Base-by-base conservation (phyloP, 140 eudicot genomes). In the Anethum foeniculum region DNA sequence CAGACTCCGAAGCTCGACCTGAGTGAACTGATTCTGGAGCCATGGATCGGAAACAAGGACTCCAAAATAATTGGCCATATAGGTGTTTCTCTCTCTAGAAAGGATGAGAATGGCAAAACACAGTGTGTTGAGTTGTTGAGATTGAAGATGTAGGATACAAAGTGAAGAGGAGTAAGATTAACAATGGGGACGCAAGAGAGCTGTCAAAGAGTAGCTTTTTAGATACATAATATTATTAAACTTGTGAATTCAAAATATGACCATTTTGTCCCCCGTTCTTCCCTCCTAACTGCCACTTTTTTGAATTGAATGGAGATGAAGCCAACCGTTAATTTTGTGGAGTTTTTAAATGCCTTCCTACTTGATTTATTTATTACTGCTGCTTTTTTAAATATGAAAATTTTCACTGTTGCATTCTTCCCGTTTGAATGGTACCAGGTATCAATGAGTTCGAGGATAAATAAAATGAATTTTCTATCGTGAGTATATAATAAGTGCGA, bases 31-130 rank as follows among this genome's bases (percentile, higher is more conserved):
- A 79, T 89, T 95, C 86, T 95, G 99, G 25, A 95, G 90, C 97
- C 99, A 92, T 81, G 99, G 99, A 95, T 95, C 99, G 68, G 99
- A 95, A 21, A 92, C 97, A 78, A 95, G 62, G 32, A 95, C 96
- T 7, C 99, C 99, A 6, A 88, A 84, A 85, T 92, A 95, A 43
- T 92, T 91, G 25, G 97, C 93, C 96, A 90, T 90, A 27, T 46
- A 14, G 32, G 19, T 2, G 6, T 28, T 16, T 78, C 4, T 41
- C 32, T 79, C 60, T 79, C 60, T 60, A 43, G 34, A 43, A 5
- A 27, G 7, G 23, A 18, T 81, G 64, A 36, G 68, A 46, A 62
- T 68, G 46, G 34, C 19, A 75, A 75, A 28, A 43, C 62, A 46
- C 62, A 47, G 51, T 25, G 19, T 46, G 30, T 74, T 19, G 21